Evolutionary conservation across 208 protist species (phyloP).

Genomic region (Trypanosoma vivax): DNA sequence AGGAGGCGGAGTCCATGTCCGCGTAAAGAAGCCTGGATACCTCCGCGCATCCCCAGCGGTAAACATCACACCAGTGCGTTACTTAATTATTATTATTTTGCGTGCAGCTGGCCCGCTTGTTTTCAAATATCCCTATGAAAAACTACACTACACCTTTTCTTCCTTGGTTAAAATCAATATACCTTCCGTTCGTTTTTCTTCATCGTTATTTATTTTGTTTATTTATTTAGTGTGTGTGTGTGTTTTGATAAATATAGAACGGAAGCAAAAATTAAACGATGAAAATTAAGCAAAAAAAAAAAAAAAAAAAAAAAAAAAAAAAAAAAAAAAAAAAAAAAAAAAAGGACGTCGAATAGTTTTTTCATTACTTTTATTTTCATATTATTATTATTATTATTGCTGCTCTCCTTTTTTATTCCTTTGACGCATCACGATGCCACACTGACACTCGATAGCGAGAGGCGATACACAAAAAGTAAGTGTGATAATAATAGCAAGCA

Average conservation of each 20-base stretch:
- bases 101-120: too few relatives aligned
- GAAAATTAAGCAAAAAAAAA: not conserved
- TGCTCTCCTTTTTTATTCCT: too few relatives aligned
- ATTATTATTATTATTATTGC: not conserved
- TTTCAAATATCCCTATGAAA: too few relatives aligned
- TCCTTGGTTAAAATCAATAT: not conserved
- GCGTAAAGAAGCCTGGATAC: slow-evolving; percentile 22
- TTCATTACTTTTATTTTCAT: slow-evolving; percentile 2
- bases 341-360: not conserved
- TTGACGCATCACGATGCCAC: too few relatives aligned
- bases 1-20: slow-evolving; percentile 19
- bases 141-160: not conserved
- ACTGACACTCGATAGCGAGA: too few relatives aligned
- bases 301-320: slow-evolving; percentile 3
- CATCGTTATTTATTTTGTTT: slow-evolving; percentile 2
- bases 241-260: not conserved
- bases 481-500: not conserved
- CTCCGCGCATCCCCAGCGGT: slow-evolving; percentile 8
- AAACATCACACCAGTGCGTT: slow-evolving; percentile 15
- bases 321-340: slow-evolving; percentile 17
- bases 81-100: slow-evolving; percentile 1
- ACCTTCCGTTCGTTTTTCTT: slow-evolving; percentile 2
- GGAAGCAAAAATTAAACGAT: not conserved
- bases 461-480: too few relatives aligned
- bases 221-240: not conserved